Conservation (phyloP, 2,329 filamentous ascomycete genomes). For the Ceratocystis harringtonii region DNA sequence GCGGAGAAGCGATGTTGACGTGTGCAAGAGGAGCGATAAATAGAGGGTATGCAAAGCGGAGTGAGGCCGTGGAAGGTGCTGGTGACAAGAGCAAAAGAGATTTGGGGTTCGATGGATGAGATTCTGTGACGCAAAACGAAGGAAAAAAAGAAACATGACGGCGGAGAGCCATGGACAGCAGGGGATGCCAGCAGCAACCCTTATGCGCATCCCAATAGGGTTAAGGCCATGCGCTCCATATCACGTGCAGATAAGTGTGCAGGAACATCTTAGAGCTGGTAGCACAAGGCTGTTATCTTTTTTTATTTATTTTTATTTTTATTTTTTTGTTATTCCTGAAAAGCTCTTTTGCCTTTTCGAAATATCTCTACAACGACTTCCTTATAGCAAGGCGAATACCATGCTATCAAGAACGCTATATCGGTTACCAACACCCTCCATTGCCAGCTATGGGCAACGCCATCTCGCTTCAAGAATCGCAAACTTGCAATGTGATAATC, state of each 20-base stretch:
- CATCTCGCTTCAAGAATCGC: background rate
- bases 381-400: background rate
- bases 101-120: background rate
- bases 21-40: background rate
- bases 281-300: conserved; percentile 6
- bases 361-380: background rate
- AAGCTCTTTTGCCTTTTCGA: background rate
- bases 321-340: background rate
- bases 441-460: background rate
- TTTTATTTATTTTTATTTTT: conserved; percentile 2
- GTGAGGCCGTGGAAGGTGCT: background rate
- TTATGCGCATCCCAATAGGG: background rate
- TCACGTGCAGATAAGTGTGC: conserved; percentile 19
- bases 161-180: background rate
- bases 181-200: conserved; percentile 7
- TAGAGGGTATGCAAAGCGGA: background rate
- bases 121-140: conserved; percentile 22
- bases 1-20: background rate
- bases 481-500: background rate
- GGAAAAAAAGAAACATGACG: background rate
- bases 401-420: conserved; percentile 11
- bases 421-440: conserved; percentile 1
- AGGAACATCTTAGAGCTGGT: conserved; percentile 19
- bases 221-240: background rate
- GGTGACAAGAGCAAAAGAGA: background rate